phyloP scores from a whole-genome alignment of 2,329 filamentous ascomycete genomes.

The Gnomoniopsis smithogilvyi region DNA sequence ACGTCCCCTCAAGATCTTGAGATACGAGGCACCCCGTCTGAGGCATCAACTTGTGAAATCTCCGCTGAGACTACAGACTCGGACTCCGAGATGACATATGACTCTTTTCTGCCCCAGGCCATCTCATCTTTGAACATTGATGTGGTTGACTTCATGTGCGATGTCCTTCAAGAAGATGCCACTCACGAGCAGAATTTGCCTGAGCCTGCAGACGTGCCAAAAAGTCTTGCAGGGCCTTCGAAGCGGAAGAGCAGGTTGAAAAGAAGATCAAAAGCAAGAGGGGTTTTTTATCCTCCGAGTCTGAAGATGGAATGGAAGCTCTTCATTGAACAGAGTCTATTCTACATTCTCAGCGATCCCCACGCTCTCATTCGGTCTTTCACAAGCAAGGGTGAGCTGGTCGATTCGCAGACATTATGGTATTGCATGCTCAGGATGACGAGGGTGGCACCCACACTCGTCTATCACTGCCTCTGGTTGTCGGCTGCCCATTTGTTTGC shows the following conservation, averaged over 20 bases:
- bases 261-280: slow-evolving; percentile 28
- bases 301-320: slow-evolving; percentile 51
- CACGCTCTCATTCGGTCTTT: slow-evolving; percentile 55
- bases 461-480: slow-evolving; percentile 64
- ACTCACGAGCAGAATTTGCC: slow-evolving; percentile 49
- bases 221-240: slow-evolving; percentile 25
- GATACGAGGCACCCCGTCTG: slow-evolving; percentile 14
- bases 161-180: slow-evolving; percentile 54
- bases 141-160: slow-evolving; percentile 58
- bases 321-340: slow-evolving; percentile 63
- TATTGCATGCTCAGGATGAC: slow-evolving; percentile 61
- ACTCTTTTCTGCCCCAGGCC: slow-evolving; percentile 52
- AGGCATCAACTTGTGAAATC: slow-evolving; percentile 17
- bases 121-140: slow-evolving; percentile 52
- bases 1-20: slow-evolving; percentile 16
- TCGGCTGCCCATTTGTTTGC: slow-evolving; percentile 56
- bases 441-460: slow-evolving; percentile 52
- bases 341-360: slow-evolving; percentile 59
- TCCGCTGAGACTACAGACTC: slow-evolving; percentile 9
- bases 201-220: slow-evolving; percentile 34
- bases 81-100: slow-evolving; percentile 26
- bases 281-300: slow-evolving; percentile 26
- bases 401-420: slow-evolving; percentile 61
- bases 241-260: slow-evolving; percentile 29
- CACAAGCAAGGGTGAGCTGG: slow-evolving; percentile 45